Conservation (phyloP, 2,329 filamentous ascomycete species). For the Fusarium clavum region DNA sequence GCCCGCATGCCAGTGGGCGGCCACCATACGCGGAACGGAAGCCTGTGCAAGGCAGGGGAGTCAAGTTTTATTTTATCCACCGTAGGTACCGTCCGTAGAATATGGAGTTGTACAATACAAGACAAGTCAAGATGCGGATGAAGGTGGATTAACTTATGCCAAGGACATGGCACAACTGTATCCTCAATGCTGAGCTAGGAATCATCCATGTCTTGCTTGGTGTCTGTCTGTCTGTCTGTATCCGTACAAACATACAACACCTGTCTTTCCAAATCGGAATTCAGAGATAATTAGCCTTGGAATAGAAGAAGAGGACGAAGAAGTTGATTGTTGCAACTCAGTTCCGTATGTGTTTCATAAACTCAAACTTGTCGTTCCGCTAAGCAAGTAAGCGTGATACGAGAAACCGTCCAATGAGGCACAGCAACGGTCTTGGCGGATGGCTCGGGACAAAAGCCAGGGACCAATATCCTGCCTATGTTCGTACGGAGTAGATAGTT, state of each 20-base stretch:
- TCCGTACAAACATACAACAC: too few relatives aligned
- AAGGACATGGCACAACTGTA: slow-evolving; percentile 31
- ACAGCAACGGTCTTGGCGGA: slow-evolving; percentile 23
- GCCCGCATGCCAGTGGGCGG: slow-evolving; percentile 33
- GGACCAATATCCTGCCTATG: background rate
- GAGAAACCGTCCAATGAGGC: slow-evolving; percentile 11
- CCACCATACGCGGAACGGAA: slow-evolving; percentile 15
- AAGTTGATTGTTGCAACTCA: background rate
- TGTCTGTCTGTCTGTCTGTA: background rate
- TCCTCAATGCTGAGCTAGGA: slow-evolving; percentile 25
- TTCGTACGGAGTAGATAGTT: background rate
- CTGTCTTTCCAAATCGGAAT: background rate
- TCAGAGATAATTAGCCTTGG: background rate
- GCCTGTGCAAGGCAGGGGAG: slow-evolving; percentile 11
- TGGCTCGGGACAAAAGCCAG: slow-evolving; percentile 26
- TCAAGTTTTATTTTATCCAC: slow-evolving; percentile 8
- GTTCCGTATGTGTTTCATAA: background rate
- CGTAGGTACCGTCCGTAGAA: background rate
- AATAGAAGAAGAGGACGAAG: background rate
- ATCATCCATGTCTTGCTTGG: background rate
- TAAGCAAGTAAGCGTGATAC: background rate
- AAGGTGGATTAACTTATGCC: background rate
- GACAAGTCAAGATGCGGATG: background rate
- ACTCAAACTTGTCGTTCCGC: background rate
- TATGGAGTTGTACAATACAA: background rate